A percentile compares a stretch with the other conserved stretches of the same genome.
phyloP scores from a whole-genome alignment of 2,329 filamentous ascomycete species.

The Curvularia verruculosa region DNA sequence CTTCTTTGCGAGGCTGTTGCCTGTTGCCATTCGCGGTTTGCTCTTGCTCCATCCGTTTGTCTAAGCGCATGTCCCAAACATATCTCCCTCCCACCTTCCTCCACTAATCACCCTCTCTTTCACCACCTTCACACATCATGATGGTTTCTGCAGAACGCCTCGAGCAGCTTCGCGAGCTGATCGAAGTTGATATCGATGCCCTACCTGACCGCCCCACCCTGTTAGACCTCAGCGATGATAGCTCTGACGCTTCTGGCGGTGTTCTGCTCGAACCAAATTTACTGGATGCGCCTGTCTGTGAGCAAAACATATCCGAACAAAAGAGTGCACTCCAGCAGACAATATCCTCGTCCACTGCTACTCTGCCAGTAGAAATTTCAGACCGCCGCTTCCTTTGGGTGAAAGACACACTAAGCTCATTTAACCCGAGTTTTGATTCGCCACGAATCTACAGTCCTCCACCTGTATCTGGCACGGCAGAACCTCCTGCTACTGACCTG shows the following conservation, averaged over 20 bases:
- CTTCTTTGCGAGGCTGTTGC: background rate
- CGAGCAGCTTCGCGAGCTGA: conserved; percentile 28
- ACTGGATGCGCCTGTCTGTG: conserved; percentile 5
- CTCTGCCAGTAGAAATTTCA: conserved; percentile 7
- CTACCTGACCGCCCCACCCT: conserved; percentile 29
- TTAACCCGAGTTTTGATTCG: conserved; percentile 29
- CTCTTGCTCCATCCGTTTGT: conserved; percentile 13
- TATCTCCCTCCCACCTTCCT: background rate
- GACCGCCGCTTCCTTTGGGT: conserved; percentile 33
- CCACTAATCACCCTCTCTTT: background rate
- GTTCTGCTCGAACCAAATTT: conserved; percentile 21
- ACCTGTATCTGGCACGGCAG: background rate
- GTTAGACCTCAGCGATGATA: conserved; percentile 18
- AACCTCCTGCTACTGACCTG: conserved; percentile 25
- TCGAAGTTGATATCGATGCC: conserved; percentile 31
- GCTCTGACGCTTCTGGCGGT: conserved; percentile 22
- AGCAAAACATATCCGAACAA: conserved; percentile 11
- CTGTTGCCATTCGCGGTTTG: conserved; percentile 8
- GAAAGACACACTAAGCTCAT: conserved; percentile 29
- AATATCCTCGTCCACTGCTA: background rate
- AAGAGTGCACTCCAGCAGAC: background rate
- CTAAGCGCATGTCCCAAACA: conserved; percentile 4
- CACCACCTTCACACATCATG: conserved; percentile 5
- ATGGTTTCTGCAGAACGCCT: conserved; percentile 35
- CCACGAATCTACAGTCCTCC: conserved; percentile 14